These are phyloP conservation scores for Solanum ossicruentum DNA, from an alignment of 257 asterid species.

Conservation along the genomic window DNA sequence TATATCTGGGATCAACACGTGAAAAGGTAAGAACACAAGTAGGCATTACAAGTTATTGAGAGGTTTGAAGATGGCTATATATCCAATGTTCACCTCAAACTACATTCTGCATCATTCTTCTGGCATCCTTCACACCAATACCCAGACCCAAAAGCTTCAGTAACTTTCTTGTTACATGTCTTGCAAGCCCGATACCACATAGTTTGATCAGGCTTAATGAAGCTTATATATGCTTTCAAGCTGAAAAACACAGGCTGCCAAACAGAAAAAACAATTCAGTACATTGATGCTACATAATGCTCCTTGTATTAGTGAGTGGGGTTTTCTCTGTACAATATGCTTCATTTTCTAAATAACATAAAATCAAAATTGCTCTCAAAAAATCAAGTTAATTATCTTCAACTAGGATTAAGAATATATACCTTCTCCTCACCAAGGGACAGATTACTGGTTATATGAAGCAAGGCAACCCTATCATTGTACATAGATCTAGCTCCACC, in stretches of 20 bases:
- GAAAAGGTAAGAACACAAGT: not conserved
- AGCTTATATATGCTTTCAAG: slow-evolving; percentile 58
- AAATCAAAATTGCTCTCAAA: not conserved
- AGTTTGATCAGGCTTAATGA: slow-evolving; percentile 69
- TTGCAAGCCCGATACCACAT: slow-evolving; percentile 98
- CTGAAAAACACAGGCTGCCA: slow-evolving; percentile 61
- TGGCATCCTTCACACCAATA: slow-evolving; percentile 84
- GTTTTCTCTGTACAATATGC: not conserved
- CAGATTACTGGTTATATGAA: slow-evolving; percentile 60
- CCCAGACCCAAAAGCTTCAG: slow-evolving; percentile 72
- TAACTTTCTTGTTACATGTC: slow-evolving; percentile 81
- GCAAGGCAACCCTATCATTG: slow-evolving; percentile 54
- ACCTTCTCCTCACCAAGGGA: slow-evolving; percentile 83
- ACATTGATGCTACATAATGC: not conserved
- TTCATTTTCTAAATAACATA: not conserved
- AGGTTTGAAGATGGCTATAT: not conserved
- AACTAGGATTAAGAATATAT: not conserved
- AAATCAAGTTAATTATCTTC: not conserved
- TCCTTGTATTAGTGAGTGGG: not conserved
- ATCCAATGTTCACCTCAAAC: slow-evolving; percentile 39
- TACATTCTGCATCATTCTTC: slow-evolving; percentile 45
- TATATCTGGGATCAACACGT: slow-evolving; percentile 34
- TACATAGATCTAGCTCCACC: slow-evolving; percentile 50
- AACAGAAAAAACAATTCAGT: not conserved
- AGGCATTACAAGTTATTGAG: not conserved